Evolutionary conservation across 768 basidiomycete genomes (phyloP).

Genomic region (Austroboletus eburneus): DNA sequence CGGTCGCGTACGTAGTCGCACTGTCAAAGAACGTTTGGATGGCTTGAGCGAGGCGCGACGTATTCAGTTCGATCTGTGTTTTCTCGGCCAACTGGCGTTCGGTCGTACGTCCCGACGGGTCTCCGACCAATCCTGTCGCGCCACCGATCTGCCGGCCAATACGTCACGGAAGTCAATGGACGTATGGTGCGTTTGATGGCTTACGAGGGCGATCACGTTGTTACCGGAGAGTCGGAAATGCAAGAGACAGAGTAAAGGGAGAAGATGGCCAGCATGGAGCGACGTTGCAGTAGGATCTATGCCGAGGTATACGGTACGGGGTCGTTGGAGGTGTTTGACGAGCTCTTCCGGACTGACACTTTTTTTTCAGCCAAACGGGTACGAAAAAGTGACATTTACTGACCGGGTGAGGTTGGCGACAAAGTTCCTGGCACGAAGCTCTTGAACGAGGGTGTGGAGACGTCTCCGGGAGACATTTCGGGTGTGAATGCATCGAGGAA

Average conservation of each 20-base stretch:
- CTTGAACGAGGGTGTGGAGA: slow-evolving; percentile 28
- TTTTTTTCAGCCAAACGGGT: slow-evolving; percentile 1
- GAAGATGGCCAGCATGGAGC: slow-evolving; percentile 90
- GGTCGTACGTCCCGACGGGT: slow-evolving; percentile 84
- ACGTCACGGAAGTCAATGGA: slow-evolving; percentile 3
- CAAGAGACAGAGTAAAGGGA: slow-evolving; percentile 81
- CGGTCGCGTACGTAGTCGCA: slow-evolving; percentile 57
- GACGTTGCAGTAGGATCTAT: slow-evolving; percentile 90
- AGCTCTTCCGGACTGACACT: slow-evolving; percentile 40
- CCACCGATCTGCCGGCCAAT: slow-evolving; percentile 77
- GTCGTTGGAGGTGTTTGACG: slow-evolving; percentile 30
- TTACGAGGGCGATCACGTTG: slow-evolving; percentile 74
- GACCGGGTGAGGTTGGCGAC: slow-evolving; percentile 37
- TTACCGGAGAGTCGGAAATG: slow-evolving; percentile 91
- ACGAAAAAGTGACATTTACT: slow-evolving; percentile 1
- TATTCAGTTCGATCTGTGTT: slow-evolving; percentile 62
- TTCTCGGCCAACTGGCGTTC: slow-evolving; percentile 71
- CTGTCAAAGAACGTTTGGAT: slow-evolving; percentile 70
- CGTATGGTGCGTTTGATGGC: slow-evolving; percentile 23
- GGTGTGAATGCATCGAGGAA: slow-evolving; percentile 14
- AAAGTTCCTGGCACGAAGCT: slow-evolving; percentile 31
- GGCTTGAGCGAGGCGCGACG: slow-evolving; percentile 53
- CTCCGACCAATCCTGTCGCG: slow-evolving; percentile 94
- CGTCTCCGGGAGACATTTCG: slow-evolving; percentile 6
- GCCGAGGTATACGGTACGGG: slow-evolving; percentile 74